A percentile compares a stretch with the other conserved stretches of the same genome.
These are phyloP conservation scores for Ramularia collo-cygni DNA, from an alignment of 2,329 filamentous ascomycete genomes.

Conservation along the genomic window DNA sequence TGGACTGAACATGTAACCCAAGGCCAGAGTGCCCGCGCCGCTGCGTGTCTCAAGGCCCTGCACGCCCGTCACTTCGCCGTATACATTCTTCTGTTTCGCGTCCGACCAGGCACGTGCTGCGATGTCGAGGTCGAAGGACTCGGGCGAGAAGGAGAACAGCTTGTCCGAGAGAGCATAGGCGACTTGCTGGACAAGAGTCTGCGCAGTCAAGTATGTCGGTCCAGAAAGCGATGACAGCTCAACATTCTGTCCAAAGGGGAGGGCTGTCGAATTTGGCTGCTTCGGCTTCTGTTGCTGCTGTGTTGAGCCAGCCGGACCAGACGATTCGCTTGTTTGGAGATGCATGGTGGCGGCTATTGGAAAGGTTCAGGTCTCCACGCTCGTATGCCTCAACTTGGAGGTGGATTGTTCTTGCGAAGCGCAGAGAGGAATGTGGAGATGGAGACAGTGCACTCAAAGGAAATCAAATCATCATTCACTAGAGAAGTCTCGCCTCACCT, in stretches of 20 bases:
- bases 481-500: no score
- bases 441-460: neutral
- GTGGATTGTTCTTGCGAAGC: no score
- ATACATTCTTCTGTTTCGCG: conserved; percentile 66
- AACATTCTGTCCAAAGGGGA: conserved; percentile 48
- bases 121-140: conserved; percentile 83
- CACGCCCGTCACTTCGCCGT: conserved; percentile 72
- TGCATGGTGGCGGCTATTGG: conserved; percentile 32
- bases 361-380: neutral
- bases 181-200: conserved; percentile 91
- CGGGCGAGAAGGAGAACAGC: conserved; percentile 92
- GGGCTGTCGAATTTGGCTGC: conserved; percentile 37
- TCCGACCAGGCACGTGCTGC: conserved; percentile 72
- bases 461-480: neutral
- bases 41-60: conserved; percentile 77
- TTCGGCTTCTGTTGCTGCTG: conserved; percentile 6
- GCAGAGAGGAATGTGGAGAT: neutral
- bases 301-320: conserved; percentile 18
- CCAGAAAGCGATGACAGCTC: conserved; percentile 61
- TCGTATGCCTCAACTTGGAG: no score
- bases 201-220: conserved; percentile 86
- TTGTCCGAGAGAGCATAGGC: conserved; percentile 94
- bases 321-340: conserved; percentile 27
- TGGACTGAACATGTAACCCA: conserved; percentile 96
- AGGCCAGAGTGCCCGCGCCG: conserved; percentile 81